Conservation (phyloP, 2,329 filamentous ascomycete genomes). For the Colletotrichum kahawae region DNA sequence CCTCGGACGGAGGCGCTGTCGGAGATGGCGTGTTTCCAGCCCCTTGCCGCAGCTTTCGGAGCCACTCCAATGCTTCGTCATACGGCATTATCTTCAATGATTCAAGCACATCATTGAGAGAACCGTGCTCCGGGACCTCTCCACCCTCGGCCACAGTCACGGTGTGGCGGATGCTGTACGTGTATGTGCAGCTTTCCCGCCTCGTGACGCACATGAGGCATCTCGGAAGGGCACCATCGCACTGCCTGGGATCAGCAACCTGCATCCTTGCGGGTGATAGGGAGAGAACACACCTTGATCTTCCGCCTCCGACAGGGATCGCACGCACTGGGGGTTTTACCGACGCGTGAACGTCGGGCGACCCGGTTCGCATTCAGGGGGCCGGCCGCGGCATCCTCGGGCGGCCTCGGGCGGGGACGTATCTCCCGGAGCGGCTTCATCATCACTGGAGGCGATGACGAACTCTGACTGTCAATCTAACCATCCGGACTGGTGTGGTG, state of each 20-base stretch:
- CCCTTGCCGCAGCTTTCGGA: neutral
- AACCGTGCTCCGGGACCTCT: neutral
- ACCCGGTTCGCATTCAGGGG: neutral
- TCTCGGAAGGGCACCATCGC: neutral
- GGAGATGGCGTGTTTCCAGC: neutral
- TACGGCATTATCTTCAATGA: neutral
- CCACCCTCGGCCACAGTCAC: neutral
- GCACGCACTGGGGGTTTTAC: conserved; percentile 1
- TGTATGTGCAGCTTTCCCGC: neutral
- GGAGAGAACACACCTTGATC: neutral
- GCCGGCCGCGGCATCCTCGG: neutral
- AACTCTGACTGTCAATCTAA: neutral
- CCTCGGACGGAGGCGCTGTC: neutral
- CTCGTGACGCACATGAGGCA: conserved; percentile 10
- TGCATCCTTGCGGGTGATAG: neutral
- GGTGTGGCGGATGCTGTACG: neutral
- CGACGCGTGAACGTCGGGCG: neutral
- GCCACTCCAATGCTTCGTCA: neutral
- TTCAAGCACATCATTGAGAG: neutral
- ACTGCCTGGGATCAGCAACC: neutral
- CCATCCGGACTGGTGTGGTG: neutral
- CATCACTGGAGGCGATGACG: neutral
- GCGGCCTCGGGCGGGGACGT: neutral
- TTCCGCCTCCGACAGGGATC: conserved; percentile 11
- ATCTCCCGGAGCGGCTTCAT: neutral